Evolutionary conservation across 2,329 filamentous ascomycete species (phyloP), one percentile per base, ranked within the genome.

Genomic region (Raffaelea ambrosiae): DNA sequence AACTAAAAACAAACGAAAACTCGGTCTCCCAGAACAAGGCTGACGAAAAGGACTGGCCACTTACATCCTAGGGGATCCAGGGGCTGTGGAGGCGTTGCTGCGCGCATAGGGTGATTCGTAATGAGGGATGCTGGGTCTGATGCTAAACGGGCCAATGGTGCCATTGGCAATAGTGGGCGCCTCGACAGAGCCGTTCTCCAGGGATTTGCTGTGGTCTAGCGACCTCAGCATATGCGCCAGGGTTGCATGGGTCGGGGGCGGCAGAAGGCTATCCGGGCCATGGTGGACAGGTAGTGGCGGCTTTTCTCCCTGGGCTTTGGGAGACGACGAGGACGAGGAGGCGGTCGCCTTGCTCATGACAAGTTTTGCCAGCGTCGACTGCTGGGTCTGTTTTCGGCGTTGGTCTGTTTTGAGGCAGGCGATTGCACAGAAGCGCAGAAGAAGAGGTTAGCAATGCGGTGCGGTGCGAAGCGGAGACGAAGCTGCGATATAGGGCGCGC

Each of bases 1-100:
- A 29, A 29, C 7, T 29, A 29, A 29, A 29, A 29, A 7, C 7
- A 29, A 29, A 7, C 7, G 13, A 7, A 29, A 29, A 7, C 13
- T 29, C 13, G 7, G 26, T 7, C 7, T 13, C 13, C 7, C 26
- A 29, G 13, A 29, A 13, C 31, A 46, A 40, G 46, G 26, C 26
- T 29, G 26, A n/a, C n/a, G n/a, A 13, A 13, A 29, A 7, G 26
- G 26, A 29, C 13, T 9, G 13, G 43, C n/a, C n/a, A 63, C 76
- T 69, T 61, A 79, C 75, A 80, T 73, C 60, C 76, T 70, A 42
- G 77, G 77, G 22, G 77, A 81, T 31, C 66, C 73, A 36, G 77
- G 75, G 14, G 77, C 76, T 36, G 77, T 81, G 7, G 77, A 81
- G 16, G 71, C 71, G 49, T 77, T 69, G 59, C 77, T 81, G 52